These are phyloP conservation scores for Arthrocladium fulminans DNA, from an alignment of 2,329 filamentous ascomycete species.

Conservation along the genomic window DNA sequence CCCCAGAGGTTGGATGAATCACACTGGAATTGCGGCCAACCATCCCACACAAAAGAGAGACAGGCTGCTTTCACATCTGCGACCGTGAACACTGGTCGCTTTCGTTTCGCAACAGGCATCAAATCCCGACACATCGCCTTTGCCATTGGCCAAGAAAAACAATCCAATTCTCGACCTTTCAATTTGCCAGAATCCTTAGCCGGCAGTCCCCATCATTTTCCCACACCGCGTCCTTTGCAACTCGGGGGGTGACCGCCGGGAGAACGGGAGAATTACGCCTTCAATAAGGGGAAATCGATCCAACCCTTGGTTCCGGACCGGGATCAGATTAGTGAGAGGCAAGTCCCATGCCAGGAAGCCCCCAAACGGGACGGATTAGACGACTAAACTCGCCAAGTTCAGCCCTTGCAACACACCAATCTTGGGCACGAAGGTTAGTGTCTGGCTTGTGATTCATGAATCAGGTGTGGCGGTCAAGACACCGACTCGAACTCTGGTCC, in stretches of 20 bases:
- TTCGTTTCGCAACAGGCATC: conserved; percentile 5
- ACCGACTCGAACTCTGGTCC: conserved; percentile 6
- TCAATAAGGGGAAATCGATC: no score
- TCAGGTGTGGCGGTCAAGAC: conserved; percentile 8
- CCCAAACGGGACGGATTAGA: neutral
- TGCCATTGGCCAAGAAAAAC: conserved; percentile 3
- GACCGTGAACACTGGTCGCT: neutral
- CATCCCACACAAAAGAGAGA: conserved; percentile 4
- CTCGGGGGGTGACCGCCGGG: conserved; percentile 3
- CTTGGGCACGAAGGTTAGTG: conserved; percentile 6
- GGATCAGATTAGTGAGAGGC: conserved; percentile 5
- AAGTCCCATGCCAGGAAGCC: conserved; percentile 5
- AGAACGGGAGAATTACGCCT: neutral
- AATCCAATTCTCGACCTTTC: neutral
- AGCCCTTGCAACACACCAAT: conserved; percentile 5
- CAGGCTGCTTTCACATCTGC: conserved; percentile 3
- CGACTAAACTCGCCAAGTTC: neutral
- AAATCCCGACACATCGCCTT: neutral
- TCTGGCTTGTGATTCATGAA: conserved; percentile 10
- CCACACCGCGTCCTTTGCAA: no score
- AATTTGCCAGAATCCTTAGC: neutral
- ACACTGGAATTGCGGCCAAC: conserved; percentile 1
- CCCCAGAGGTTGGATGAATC: neutral
- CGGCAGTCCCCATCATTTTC: neutral
- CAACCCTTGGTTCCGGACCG: neutral